Evolutionary conservation across 2,329 filamentous ascomycete genomes (phyloP), one percentile per base, ranked within the genome.

Genomic region (Pyricularia sp.): DNA sequence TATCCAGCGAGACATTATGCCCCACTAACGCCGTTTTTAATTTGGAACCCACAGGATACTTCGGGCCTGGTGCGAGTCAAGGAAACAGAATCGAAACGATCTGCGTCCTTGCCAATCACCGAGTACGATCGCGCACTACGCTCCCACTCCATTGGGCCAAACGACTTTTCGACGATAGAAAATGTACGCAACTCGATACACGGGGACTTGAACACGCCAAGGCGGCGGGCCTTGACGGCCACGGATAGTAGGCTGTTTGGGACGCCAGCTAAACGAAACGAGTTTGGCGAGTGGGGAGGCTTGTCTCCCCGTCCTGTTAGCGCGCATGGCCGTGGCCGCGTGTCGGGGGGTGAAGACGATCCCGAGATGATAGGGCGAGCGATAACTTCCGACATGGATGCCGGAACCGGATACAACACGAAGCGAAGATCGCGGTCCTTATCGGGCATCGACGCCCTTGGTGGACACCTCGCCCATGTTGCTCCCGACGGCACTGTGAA

Each of bases 291-390:
- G 69, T 79, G 85, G 71, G 80, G 80, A 1, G 88, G 87, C 0
- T 78, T 90, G 64, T 86, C 86, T 2, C 87, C 88, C 0, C 81
- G 88, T 55, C 87, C 88, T 25, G 86, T 85, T n/a, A 89, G 86
- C 73, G 82, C 81, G 7, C 86, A 88, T 63, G 86, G 81, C 7
- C 82, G 84, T 50, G 82, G 80, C 26, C 78, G 77, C 28, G 72
- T 78, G 67, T 73, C 78, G 11, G 68, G 68, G 1, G 76, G 74
- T 3, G 76, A 79, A 17, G 80, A 83, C 0, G 81, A 85, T 69
- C 81, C 83, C 0, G 77, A 80, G n/a, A 82, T 85, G 69, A 89
- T 89, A 70, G 88, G 87, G n/a, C 83, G 84, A 23, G 87, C 87
- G 65, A 84, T 90, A 65, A 88, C 86, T 2, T 86, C 84, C 70